Evolutionary conservation across 2,329 filamentous ascomycete species (phyloP), one percentile per base, ranked within the genome.

Genomic region (Talaromyces funiculosus): DNA sequence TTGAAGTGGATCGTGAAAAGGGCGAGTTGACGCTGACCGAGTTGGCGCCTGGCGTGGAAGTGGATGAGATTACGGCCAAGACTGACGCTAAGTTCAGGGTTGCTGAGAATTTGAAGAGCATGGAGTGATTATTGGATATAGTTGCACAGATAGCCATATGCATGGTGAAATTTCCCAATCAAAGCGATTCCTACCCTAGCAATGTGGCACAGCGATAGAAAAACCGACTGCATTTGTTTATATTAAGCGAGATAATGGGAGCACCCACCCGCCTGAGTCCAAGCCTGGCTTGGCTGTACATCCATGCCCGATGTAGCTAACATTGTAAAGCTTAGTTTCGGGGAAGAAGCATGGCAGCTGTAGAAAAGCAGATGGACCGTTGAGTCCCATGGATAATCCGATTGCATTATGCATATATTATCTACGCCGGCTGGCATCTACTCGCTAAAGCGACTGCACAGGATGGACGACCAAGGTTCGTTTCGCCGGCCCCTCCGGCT

Each of bases 41-140:
- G 78, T 85, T 96, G 69, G 91, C 92, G 2, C 90, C 95, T 63
- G 91, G 91, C 22, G 90, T 96, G 6, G 93, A 89, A 0, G 90
- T 96, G 3, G 91, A 96, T 20, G 92, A 96, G 78, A 84, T 96
- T 67, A 87, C 87, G 81, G 82, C 83, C 69, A 96, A 96, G 84
- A 96, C 92, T 0, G 91, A 90, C 67, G 91, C 92, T 16, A 86
- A 89, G 0, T 96, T 96, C 79, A 84, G 81, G 67, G 89, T 96
- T 35, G 86, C 90, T 0, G 86, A 92, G 37, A 85, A 92, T 66
- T 75, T 96, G 65, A 91, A 91, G 82, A 54, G 37, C 9, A 62
- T 62, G 60, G 60, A 62, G 51, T 62, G 54, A 31, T 33, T 35
- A 31, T 33, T 35, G 9, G 6, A 35, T 33, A 20, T 3, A 9